A percentile compares a stretch with the other conserved stretches of the same genome.
Conservation (phyloP, 2,329 filamentous ascomycete species). For the Colletotrichum sp. region DNA sequence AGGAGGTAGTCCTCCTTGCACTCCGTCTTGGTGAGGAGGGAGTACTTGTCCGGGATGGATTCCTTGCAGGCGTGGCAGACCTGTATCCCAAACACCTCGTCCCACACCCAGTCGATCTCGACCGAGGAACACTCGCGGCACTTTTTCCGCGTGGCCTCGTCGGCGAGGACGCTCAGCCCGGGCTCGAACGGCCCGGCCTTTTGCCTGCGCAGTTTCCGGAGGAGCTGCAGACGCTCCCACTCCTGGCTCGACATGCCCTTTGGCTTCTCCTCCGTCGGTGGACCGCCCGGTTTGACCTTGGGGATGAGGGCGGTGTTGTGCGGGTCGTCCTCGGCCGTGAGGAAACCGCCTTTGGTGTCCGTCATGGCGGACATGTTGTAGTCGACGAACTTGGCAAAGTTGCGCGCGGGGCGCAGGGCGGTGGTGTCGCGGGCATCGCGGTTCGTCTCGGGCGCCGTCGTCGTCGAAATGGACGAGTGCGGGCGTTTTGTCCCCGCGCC, state of each 20-base stretch:
- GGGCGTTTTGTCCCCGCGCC: constrained; percentile 63
- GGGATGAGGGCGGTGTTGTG: constrained; percentile 75
- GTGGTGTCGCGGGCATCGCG: constrained; percentile 69
- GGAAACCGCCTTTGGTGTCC: constrained; percentile 95
- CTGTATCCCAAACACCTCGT: constrained; percentile 77
- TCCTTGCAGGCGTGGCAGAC: constrained; percentile 91
- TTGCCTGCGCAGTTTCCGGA: constrained; percentile 73
- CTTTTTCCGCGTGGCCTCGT: constrained; percentile 69
- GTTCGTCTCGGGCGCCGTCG: constrained; percentile 56
- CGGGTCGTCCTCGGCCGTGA: constrained; percentile 90
- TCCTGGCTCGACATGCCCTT: constrained; percentile 88
- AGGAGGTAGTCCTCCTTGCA: constrained; percentile 93
- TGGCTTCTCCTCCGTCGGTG: constrained; percentile 68
- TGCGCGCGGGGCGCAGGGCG: constrained; percentile 76
- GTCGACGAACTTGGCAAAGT: constrained; percentile 94
- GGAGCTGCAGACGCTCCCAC: constrained; percentile 85
- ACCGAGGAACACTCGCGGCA: constrained; percentile 83
- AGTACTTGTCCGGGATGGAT: constrained; percentile 89
- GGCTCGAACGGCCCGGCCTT: constrained; percentile 89
- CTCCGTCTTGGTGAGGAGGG: constrained; percentile 94
- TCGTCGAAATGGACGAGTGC: constrained; percentile 64
- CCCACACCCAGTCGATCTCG: constrained; percentile 96
- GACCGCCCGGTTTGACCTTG: constrained; percentile 39
- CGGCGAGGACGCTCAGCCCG: constrained; percentile 75
- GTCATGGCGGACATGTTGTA: constrained; percentile 99